Conservation (phyloP, 768 basidiomycete genomes). For the Rickenella mellea region DNA sequence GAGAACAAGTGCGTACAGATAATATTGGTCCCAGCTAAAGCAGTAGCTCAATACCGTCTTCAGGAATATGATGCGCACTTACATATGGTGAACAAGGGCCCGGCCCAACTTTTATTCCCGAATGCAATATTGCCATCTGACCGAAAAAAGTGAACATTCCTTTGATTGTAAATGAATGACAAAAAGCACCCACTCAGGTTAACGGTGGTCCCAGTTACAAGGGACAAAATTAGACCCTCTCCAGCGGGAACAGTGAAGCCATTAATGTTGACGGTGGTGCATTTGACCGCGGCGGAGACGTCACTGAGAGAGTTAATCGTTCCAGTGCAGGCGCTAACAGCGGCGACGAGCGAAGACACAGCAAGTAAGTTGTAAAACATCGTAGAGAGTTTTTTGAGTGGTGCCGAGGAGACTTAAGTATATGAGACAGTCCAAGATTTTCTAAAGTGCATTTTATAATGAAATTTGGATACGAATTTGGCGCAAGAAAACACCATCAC, state of each 20-base stretch:
- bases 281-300: constrained; percentile 11
- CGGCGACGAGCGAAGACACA: constrained; percentile 3
- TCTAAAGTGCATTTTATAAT: too few relatives aligned
- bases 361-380: constrained; percentile 1
- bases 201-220: constrained; percentile 16
- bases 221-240: constrained; percentile 10
- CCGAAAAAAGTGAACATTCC: not conserved
- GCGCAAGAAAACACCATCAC: too few relatives aligned
- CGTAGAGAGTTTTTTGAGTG: not conserved
- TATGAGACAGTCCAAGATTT: too few relatives aligned
- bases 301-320: constrained; percentile 14
- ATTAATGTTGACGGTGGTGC: constrained; percentile 16
- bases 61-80: not conserved
- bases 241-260: constrained; percentile 10
- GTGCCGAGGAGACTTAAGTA: too few relatives aligned
- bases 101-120: constrained; percentile 6
- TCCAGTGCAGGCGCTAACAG: constrained; percentile 10
- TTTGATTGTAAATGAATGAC: not conserved
- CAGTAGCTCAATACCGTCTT: not conserved
- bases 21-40: constrained; percentile 3
- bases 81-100: constrained; percentile 5
- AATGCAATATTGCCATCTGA: constrained; percentile 15
- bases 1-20: constrained; percentile 3
- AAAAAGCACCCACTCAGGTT: constrained; percentile 8
- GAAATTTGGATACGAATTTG: too few relatives aligned